These are phyloP conservation scores for Candida patagonica DNA, from an alignment of 805 yeast genomes.

Conservation along the genomic window DNA sequence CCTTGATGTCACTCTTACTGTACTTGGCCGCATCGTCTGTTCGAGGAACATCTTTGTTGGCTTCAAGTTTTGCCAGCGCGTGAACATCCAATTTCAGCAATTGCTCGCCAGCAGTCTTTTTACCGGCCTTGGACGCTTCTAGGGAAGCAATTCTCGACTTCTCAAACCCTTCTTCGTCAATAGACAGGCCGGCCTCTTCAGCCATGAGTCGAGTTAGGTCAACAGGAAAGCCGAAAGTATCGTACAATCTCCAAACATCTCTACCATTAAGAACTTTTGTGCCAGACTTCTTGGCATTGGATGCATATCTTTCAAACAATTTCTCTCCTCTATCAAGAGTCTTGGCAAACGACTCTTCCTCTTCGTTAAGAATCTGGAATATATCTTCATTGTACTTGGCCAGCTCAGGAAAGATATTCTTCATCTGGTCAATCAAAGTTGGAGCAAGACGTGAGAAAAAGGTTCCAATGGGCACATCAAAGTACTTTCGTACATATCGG, in stretches of 20 bases:
- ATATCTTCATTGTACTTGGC: conserved; percentile 60
- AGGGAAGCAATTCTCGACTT: conserved; percentile 79
- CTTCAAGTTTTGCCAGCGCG: conserved; percentile 60
- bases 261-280: conserved; percentile 76
- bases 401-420: conserved; percentile 87
- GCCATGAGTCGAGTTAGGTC: conserved; percentile 98
- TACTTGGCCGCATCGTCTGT: conserved; percentile 81
- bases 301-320: conserved; percentile 87
- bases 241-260: conserved; percentile 97
- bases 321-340: conserved; percentile 98
- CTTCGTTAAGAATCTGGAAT: conserved; percentile 89
- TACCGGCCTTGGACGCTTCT: conserved; percentile 92
- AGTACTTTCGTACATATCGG: conserved; percentile 90
- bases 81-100: conserved; percentile 85
- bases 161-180: conserved; percentile 89
- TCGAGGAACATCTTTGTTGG: conserved; percentile 50
- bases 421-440: conserved; percentile 80
- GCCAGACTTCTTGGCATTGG: conserved; percentile 65
- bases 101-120: conserved; percentile 45
- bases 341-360: conserved; percentile 89
- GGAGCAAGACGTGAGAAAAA: conserved; percentile 91
- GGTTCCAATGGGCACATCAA: conserved; percentile 90
- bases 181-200: conserved; percentile 88
- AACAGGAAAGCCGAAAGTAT: conserved; percentile 98
- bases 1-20: conserved; percentile 54